Conservation (phyloP, 177 flowering plant genomes). For the Vitis hybrid region DNA sequence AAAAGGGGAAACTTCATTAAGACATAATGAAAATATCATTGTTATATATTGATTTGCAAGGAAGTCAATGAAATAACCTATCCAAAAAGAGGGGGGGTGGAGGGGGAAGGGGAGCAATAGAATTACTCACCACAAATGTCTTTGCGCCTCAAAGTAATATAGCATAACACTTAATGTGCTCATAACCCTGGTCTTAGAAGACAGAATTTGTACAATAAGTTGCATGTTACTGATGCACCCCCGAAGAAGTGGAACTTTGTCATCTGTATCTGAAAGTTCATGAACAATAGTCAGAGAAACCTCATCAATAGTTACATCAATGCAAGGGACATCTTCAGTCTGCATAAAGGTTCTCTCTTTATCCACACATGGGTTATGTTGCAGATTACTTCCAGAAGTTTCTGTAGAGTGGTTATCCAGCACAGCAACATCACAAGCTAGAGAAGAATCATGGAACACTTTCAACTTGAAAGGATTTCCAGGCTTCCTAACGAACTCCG, state of each 20-base stretch:
- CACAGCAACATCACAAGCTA: constrained; percentile 20
- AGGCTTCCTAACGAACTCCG: constrained; percentile 82
- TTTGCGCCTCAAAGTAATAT: constrained; percentile 64
- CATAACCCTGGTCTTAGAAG: constrained; percentile 66
- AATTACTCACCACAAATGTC: constrained; percentile 58
- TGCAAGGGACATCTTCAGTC: constrained; percentile 29
- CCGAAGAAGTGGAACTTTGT: constrained; percentile 69
- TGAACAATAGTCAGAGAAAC: constrained; percentile 65
- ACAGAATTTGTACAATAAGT: constrained; percentile 48
- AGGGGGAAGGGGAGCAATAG: background rate
- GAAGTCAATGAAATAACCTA: background rate
- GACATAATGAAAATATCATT: background rate
- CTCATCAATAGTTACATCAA: constrained; percentile 51
- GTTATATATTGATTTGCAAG: background rate
- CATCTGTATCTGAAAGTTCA: constrained; percentile 60
- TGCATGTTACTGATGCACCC: constrained; percentile 44
- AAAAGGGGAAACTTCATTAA: background rate
- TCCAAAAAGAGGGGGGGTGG: background rate
- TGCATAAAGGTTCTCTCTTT: constrained; percentile 24
- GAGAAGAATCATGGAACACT: constrained; percentile 41
- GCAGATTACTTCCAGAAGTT: constrained; percentile 19
- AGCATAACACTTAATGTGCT: constrained; percentile 43
- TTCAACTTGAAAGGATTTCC: constrained; percentile 86
- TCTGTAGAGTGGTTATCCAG: constrained; percentile 15
- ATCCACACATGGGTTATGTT: constrained; percentile 13